Evolutionary conservation across 2,329 filamentous ascomycete species (phyloP).

Genomic region (Colletotrichum aenigma): DNA sequence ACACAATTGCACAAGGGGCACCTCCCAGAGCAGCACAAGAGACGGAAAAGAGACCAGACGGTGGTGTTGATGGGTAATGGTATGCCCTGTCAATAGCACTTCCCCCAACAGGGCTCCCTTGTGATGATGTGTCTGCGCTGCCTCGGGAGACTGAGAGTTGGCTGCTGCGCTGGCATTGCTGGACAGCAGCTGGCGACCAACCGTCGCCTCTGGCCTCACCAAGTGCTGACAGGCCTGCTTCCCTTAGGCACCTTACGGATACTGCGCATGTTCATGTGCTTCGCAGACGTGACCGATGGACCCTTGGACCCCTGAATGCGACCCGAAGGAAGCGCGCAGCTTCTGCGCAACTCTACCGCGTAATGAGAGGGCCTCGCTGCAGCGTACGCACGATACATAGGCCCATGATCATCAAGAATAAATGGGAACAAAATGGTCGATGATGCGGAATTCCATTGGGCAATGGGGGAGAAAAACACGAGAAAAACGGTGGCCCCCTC

Average conservation of each 20-base stretch:
- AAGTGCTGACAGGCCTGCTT: background rate
- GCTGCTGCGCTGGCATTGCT: conserved; percentile 1
- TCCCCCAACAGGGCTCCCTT: background rate
- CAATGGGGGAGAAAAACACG: background rate
- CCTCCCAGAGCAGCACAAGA: background rate
- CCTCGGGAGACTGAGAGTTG: background rate
- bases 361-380: background rate
- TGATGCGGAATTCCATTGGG: conserved; percentile 2
- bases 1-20: background rate
- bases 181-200: background rate
- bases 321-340: background rate
- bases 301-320: conserved; percentile 4
- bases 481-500: background rate
- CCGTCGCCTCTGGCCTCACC: background rate
- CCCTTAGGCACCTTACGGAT: background rate
- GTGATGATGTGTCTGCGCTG: background rate
- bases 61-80: background rate
- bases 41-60: background rate
- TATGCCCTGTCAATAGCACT: background rate
- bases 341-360: background rate
- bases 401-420: background rate
- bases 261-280: background rate
- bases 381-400: background rate
- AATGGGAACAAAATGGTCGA: background rate
- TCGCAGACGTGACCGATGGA: background rate